These are phyloP conservation scores for Acanthamoeba triangularis DNA, from an alignment of 208 protist species.

Conservation along the genomic window DNA sequence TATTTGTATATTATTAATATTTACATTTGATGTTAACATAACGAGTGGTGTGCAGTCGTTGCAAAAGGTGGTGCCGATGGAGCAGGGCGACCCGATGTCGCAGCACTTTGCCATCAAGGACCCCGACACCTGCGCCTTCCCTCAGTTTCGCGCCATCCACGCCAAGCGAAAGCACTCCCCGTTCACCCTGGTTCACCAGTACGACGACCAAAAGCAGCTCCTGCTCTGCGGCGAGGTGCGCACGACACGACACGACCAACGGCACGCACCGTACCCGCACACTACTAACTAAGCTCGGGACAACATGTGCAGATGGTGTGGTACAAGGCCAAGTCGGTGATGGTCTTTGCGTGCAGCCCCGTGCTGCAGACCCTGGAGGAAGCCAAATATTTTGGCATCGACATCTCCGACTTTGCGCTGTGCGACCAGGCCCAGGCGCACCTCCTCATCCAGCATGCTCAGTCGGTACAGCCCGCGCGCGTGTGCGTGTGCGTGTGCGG, in stretches of 20 bases:
- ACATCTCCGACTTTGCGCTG: slow-evolving; percentile 58
- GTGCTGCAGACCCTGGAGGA: slow-evolving; percentile 46
- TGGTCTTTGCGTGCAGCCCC: slow-evolving; percentile 32
- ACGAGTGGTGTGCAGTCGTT: slow-evolving; percentile 36
- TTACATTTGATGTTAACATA: not conserved
- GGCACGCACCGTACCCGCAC: not conserved
- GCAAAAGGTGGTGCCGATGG: slow-evolving; percentile 41
- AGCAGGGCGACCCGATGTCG: slow-evolving; percentile 33
- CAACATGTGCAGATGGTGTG: slow-evolving; percentile 7
- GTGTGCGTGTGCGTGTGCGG: too few relatives aligned
- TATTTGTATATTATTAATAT: not conserved
- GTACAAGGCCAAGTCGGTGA: not conserved
- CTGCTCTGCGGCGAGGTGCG: slow-evolving; percentile 31
- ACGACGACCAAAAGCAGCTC: slow-evolving; percentile 14
- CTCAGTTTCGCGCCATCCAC: not conserved
- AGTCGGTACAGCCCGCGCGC: not conserved
- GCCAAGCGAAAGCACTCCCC: not conserved
- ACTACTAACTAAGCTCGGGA: too few relatives aligned
- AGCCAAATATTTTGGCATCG: slow-evolving; percentile 61
- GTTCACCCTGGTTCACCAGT: slow-evolving; percentile 30
- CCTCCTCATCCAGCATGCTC: slow-evolving; percentile 21
- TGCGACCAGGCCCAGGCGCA: not conserved
- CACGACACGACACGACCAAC: not conserved
- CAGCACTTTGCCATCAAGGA: slow-evolving; percentile 50
- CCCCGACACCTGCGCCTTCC: not conserved